phyloP scores from a whole-genome alignment of 192 early-diverging fungal species.

The Coemansia sp. region DNA sequence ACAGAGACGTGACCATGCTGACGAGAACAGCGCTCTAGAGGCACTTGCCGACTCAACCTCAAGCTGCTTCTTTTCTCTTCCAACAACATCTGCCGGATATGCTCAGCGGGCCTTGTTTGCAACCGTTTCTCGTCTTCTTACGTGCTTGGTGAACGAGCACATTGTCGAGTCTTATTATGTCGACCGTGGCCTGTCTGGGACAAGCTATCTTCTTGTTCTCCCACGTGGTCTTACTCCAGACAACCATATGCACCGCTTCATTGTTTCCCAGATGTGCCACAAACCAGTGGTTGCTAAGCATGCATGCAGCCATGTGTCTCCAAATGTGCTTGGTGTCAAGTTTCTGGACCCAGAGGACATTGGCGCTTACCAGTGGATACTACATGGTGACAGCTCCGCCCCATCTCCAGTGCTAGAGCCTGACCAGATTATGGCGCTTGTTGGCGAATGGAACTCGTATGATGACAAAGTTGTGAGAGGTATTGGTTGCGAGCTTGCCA shows the following conservation, averaged over 20 bases:
- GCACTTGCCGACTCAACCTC: conserved; percentile 10
- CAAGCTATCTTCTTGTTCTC: conserved; percentile 20
- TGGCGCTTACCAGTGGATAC: conserved; percentile 32
- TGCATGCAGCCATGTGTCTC: not conserved
- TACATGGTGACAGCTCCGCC: not conserved
- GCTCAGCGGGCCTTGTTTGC: conserved; percentile 52
- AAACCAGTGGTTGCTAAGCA: conserved; percentile 21
- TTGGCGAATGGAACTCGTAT: conserved; percentile 52
- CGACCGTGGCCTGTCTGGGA: conserved; percentile 20
- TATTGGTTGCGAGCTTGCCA: conserved; percentile 57
- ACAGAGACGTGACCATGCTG: not conserved
- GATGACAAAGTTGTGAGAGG: conserved; percentile 22
- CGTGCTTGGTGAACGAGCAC: conserved; percentile 60
- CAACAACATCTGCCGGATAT: conserved; percentile 27
- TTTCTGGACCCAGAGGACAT: conserved; percentile 55
- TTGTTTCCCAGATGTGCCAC: conserved; percentile 24
- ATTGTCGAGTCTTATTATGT: conserved; percentile 55
- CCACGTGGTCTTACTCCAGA: conserved; percentile 25
- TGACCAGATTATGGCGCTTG: conserved; percentile 49
- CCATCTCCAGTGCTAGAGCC: conserved; percentile 20
- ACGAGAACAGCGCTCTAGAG: not conserved
- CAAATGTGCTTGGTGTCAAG: conserved; percentile 3
- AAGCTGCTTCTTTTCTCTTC: conserved; percentile 16
- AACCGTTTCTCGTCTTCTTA: conserved; percentile 58
- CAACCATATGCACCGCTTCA: conserved; percentile 18